Percentiles rank a stretch among this genome's conserved stretches.
phyloP scores from a whole-genome alignment of 2,329 filamentous ascomycete genomes.

The Colletotrichum abscissum region DNA sequence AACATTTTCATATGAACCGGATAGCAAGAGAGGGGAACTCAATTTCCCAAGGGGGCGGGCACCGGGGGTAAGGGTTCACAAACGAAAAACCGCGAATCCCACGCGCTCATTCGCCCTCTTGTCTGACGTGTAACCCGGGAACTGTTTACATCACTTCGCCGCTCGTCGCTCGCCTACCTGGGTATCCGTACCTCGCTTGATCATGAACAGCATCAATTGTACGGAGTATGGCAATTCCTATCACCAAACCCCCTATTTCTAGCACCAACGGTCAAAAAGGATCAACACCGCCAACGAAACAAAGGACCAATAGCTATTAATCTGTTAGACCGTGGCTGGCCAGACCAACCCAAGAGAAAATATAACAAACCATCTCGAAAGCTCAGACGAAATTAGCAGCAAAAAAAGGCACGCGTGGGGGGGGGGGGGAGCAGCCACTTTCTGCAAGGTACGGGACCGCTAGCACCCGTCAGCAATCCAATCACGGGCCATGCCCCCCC shows the following conservation, averaged over 20 bases:
- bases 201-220: neutral
- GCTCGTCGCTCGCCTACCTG: neutral
- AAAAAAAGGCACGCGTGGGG: neutral
- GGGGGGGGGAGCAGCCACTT: no score
- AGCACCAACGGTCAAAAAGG: neutral
- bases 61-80: neutral
- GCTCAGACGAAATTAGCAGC: neutral
- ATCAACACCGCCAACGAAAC: neutral
- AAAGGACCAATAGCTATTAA: neutral
- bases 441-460: conserved; percentile 19
- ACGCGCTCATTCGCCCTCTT: conserved; percentile 5
- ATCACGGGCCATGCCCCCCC: neutral
- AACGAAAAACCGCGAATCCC: neutral
- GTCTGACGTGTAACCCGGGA: neutral
- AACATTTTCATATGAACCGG: neutral
- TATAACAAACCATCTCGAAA: neutral
- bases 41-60: neutral
- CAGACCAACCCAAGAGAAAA: neutral
- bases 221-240: neutral
- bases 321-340: neutral
- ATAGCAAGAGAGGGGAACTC: neutral
- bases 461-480: conserved; percentile 1
- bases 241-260: neutral
- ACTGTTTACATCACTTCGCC: neutral
- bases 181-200: neutral